phyloP scores from a whole-genome alignment of 2,329 filamentous ascomycete genomes.

The Chrysoporthe austroafricana region DNA sequence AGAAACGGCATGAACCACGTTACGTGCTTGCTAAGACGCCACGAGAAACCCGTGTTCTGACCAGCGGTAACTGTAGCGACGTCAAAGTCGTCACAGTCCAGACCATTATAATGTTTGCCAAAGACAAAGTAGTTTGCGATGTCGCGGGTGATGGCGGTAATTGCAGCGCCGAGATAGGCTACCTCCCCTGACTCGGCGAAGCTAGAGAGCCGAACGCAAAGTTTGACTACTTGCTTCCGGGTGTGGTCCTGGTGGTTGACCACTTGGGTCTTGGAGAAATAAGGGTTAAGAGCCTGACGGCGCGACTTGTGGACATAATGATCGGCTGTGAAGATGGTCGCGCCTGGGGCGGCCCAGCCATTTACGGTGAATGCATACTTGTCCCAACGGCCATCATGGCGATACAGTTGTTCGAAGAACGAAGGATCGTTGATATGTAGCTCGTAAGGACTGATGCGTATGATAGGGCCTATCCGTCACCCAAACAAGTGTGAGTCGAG shows the following conservation, averaged over 20 bases:
- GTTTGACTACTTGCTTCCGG: conserved; percentile 9
- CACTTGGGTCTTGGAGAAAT: conserved; percentile 15
- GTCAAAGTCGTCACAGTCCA: conserved; percentile 28
- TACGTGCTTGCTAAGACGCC: conserved; percentile 31
- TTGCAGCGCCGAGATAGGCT: conserved; percentile 27
- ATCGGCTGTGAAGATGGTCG: conserved; percentile 18
- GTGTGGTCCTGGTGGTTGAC: conserved; percentile 9
- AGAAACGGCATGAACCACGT: neutral
- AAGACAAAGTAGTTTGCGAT: conserved; percentile 27
- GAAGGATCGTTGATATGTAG: conserved; percentile 36
- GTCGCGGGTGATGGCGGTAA: conserved; percentile 28
- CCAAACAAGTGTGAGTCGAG: neutral
- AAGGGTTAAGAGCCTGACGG: neutral
- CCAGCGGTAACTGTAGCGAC: conserved; percentile 13
- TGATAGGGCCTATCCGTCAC: conserved; percentile 36
- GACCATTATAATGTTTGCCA: conserved; percentile 25
- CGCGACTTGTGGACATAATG: conserved; percentile 15
- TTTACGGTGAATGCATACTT: conserved; percentile 22
- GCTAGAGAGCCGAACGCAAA: conserved; percentile 17
- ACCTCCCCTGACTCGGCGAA: neutral
- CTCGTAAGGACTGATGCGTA: conserved; percentile 40
- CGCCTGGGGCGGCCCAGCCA: conserved; percentile 13
- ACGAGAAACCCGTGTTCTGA: conserved; percentile 24
- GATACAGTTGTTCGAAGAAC: conserved; percentile 29
- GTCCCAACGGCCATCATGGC: conserved; percentile 21